These are phyloP conservation scores for Hibiscus mutabilis DNA, from an alignment of 345 rosid genomes.

Conservation along the genomic window DNA sequence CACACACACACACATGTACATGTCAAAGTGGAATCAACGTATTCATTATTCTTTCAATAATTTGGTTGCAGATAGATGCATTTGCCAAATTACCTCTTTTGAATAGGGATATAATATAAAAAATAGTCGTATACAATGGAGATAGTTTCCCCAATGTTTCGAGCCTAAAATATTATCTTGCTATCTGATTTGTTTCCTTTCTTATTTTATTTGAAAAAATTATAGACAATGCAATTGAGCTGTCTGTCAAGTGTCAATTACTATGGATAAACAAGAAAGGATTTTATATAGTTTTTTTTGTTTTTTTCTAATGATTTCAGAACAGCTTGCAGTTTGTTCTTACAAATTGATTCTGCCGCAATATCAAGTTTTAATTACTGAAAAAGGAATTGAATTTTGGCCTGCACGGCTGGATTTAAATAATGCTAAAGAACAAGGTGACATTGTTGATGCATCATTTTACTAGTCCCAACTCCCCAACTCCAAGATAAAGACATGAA, in stretches of 20 bases:
- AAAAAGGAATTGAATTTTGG: too few relatives aligned
- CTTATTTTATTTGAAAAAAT: too few relatives aligned
- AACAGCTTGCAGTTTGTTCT: too few relatives aligned
- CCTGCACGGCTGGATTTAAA: too few relatives aligned
- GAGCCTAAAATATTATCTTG: neutral
- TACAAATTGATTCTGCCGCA: too few relatives aligned
- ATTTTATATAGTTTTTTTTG: too few relatives aligned
- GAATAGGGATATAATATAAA: constrained; percentile 12
- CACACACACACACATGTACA: neutral
- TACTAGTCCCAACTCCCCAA: too few relatives aligned
- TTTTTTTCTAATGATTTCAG: too few relatives aligned
- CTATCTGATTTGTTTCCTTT: neutral
- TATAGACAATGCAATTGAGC: neutral
- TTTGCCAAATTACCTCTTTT: constrained; percentile 8
- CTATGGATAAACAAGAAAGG: neutral
- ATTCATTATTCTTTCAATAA: constrained; percentile 20
- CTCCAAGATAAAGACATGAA: too few relatives aligned
- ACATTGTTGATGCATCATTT: too few relatives aligned
- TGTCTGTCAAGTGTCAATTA: neutral
- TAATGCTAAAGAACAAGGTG: too few relatives aligned
- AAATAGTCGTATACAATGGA: constrained; percentile 2
- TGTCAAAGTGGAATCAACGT: constrained; percentile 5
- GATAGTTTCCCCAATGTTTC: neutral
- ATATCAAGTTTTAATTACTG: too few relatives aligned
- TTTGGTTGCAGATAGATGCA: constrained; percentile 6